Evolutionary conservation across 2,329 filamentous ascomycete species (phyloP).

Genomic region (Diplodia sapinea): DNA sequence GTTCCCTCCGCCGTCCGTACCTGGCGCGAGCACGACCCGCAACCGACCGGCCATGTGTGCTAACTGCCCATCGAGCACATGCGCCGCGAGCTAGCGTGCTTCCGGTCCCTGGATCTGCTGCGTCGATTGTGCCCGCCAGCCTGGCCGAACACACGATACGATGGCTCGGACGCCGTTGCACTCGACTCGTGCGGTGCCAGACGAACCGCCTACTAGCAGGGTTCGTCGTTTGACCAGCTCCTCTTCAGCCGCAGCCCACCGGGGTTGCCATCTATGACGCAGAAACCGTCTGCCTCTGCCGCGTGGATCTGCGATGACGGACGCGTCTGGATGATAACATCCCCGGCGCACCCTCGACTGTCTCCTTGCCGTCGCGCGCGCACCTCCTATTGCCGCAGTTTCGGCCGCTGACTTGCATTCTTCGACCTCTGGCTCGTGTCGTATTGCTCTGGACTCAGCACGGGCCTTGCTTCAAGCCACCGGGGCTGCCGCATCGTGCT

Average conservation of each 20-base stretch:
- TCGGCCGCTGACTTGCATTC: not conserved
- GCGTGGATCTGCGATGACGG: not conserved
- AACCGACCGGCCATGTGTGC: not conserved
- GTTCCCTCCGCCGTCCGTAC: not conserved
- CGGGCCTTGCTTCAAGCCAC: constrained; percentile 7
- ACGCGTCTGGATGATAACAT: not conserved
- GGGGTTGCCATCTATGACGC: constrained; percentile 1
- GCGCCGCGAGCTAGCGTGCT: not conserved
- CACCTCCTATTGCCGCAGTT: not conserved
- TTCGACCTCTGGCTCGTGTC: constrained; percentile 8
- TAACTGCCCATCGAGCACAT: constrained; percentile 9
- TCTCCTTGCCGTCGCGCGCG: too few relatives aligned
- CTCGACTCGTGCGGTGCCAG: not conserved
- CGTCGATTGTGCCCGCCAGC: not conserved
- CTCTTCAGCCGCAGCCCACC: not conserved
- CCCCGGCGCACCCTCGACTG: not conserved
- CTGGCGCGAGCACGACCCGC: not conserved
- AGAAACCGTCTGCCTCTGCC: not conserved
- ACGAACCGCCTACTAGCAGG: not conserved
- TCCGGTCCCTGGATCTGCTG: not conserved
- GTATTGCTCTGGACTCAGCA: not conserved
- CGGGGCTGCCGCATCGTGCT: constrained; percentile 22
- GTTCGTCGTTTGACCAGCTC: not conserved
- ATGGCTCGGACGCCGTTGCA: constrained; percentile 7
- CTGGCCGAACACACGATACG: not conserved